phyloP scores from a whole-genome alignment of 768 basidiomycete genomes.

The Trametes gibbosa region DNA sequence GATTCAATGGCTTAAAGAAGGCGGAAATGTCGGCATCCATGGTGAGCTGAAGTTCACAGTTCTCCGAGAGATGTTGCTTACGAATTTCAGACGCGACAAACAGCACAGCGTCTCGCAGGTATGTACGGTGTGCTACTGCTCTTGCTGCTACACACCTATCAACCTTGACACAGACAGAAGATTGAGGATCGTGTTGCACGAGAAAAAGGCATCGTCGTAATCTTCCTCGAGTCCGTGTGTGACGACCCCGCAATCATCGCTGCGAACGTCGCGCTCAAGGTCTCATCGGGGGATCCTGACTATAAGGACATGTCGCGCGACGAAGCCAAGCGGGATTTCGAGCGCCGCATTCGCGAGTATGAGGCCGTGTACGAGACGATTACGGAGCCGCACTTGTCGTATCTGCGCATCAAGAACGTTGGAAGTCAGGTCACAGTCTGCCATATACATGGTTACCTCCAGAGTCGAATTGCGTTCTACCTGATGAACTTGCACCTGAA shows the following conservation, averaged over 20 bases:
- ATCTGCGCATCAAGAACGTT: conserved; percentile 90
- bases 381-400: conserved; percentile 85
- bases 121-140: background rate
- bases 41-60: conserved; percentile 47
- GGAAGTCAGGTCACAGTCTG: conserved; percentile 85
- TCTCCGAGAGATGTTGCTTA: background rate
- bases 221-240: conserved; percentile 95
- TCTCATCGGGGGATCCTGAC: conserved; percentile 95
- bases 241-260: conserved; percentile 94
- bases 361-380: conserved; percentile 96
- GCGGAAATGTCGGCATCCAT: conserved; percentile 97
- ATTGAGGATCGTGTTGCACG: conserved; percentile 80
- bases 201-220: conserved; percentile 83
- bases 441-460: conserved; percentile 90
- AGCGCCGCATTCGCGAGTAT: conserved; percentile 87
- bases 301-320: conserved; percentile 88
- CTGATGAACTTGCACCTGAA: conserved; percentile 98
- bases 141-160: background rate
- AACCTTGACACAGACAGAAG: conserved; percentile 53
- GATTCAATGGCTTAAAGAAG: conserved; percentile 91
- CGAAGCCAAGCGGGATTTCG: conserved; percentile 86
- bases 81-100: conserved; percentile 84
- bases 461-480: conserved; percentile 97
- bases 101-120: conserved; percentile 77
- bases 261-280: conserved; percentile 94